Base-by-base conservation (phyloP, 2,329 filamentous ascomycete species). In the Monosporascus sp. region DNA sequence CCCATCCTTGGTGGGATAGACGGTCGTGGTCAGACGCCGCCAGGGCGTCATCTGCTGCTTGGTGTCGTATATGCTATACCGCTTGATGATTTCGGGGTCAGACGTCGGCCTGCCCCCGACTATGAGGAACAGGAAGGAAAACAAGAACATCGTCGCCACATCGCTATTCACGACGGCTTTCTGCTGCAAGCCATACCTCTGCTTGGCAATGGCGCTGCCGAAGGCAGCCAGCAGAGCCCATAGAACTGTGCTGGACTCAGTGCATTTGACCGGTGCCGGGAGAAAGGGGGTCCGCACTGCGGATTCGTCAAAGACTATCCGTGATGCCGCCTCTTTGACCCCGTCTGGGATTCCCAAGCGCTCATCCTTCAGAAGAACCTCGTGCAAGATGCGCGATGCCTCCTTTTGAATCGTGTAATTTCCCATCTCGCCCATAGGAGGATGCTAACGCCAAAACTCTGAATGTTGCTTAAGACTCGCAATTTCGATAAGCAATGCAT, bases 1-100 rank as follows among this genome's bases (percentile, higher is more conserved):
- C 0, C 65, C 65, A 27, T 71, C 68, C 14, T 64, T 64, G 1
- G 69, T 70, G 38, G 64, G 62, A 50, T 72, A 71, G 7, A 71
- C 60, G 22, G 69, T 70, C 0, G 69, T 71, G 5, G 68, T 64
- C 14, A 68, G 58, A 5, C 65, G 61, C 7, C 66, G 63, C 56
- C 66, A 70, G 14, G 65, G 63, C 31, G 59, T 59, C 47, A 59
- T 58, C 50, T 67, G 62, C 17, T 55, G 48, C 20, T 56, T 58
- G 17, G 57, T 57, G 37, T 68, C 66, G 52, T 64, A 63, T 27
- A 60, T 53, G 2, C 56, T 52, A 41, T 59, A 63, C 7, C 66
- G 59, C 47, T 47, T 48, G n/a, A 51, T 58, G 5, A 66, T 22
- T 3, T 49, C 54, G 16, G 64, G 59, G 53, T 66, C 60, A 1